Conservation (phyloP, 805 yeast genomes). For the Scheffersomyces spartinae region DNA sequence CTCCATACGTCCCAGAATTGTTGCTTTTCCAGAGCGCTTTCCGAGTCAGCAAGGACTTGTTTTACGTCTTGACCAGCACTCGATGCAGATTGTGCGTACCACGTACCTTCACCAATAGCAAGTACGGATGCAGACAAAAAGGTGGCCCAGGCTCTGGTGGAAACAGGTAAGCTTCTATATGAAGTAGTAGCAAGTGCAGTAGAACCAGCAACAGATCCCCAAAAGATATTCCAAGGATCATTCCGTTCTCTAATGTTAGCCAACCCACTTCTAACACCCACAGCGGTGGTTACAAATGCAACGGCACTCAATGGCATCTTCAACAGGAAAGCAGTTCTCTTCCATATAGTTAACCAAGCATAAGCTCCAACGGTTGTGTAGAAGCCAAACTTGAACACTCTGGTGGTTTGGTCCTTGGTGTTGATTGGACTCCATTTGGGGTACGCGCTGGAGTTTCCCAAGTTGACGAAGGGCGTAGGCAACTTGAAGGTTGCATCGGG, state of each 20-base stretch:
- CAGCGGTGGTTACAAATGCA: constrained; percentile 29
- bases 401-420: constrained; percentile 27
- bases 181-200: constrained; percentile 27
- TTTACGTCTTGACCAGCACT: constrained; percentile 24
- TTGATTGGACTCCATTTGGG: constrained; percentile 33
- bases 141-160: constrained; percentile 30
- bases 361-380: constrained; percentile 35
- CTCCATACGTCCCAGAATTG: constrained; percentile 67
- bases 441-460: constrained; percentile 25
- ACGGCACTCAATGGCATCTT: constrained; percentile 28
- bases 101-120: constrained; percentile 25
- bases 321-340: constrained; percentile 31
- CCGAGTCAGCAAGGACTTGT: constrained; percentile 22
- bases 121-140: constrained; percentile 26
- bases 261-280: constrained; percentile 26
- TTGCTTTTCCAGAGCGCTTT: constrained; percentile 12
- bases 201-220: constrained; percentile 32
- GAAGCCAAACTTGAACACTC: constrained; percentile 26
- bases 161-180: constrained; percentile 27
- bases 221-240: constrained; percentile 36
- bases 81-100: constrained; percentile 29
- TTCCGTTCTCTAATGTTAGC: constrained; percentile 34
- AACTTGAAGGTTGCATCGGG: constrained; percentile 30
- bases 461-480: constrained; percentile 31
- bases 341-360: constrained; percentile 35